Conservation (phyloP, 1,284 basidiomycete genomes). For the Microstroma glucosiphilum region DNA sequence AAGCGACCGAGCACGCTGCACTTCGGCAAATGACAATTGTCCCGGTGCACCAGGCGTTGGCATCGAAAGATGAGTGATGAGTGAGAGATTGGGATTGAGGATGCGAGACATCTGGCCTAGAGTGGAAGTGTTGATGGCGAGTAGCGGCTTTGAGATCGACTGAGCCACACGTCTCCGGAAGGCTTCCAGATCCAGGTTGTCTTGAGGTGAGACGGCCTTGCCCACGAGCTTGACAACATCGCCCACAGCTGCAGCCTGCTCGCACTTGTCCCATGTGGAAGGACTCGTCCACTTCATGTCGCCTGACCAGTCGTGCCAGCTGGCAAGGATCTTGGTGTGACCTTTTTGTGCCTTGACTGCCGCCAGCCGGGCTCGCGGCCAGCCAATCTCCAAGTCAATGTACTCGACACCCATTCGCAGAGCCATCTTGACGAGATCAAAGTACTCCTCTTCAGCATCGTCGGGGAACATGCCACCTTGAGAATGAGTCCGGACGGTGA, state of each 20-base stretch:
- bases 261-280: constrained; percentile 55
- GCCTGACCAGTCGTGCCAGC: constrained; percentile 90
- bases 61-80: constrained; percentile 79
- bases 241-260: constrained; percentile 53
- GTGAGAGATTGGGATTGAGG: constrained; percentile 76
- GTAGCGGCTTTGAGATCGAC: constrained; percentile 58
- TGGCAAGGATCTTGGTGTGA: constrained; percentile 73
- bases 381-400: constrained; percentile 80
- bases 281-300: constrained; percentile 72
- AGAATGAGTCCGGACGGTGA: constrained; percentile 76
- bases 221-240: constrained; percentile 91
- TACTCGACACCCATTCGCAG: constrained; percentile 83
- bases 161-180: constrained; percentile 61
- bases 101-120: constrained; percentile 76
- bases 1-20: constrained; percentile 61
- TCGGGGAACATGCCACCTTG: constrained; percentile 93
- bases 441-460: constrained; percentile 65
- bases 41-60: constrained; percentile 78
- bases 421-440: constrained; percentile 71
- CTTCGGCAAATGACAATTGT: constrained; percentile 78
- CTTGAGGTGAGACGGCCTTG: constrained; percentile 67
- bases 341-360: constrained; percentile 65
- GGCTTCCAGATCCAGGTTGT: constrained; percentile 72
- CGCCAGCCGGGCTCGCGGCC: constrained; percentile 62
- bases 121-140: constrained; percentile 89